Percentiles rank a stretch among this genome's conserved stretches.
These are phyloP conservation scores for Platanthera zijinensis DNA, from an alignment of 106 monocot genomes.

Conservation along the genomic window DNA sequence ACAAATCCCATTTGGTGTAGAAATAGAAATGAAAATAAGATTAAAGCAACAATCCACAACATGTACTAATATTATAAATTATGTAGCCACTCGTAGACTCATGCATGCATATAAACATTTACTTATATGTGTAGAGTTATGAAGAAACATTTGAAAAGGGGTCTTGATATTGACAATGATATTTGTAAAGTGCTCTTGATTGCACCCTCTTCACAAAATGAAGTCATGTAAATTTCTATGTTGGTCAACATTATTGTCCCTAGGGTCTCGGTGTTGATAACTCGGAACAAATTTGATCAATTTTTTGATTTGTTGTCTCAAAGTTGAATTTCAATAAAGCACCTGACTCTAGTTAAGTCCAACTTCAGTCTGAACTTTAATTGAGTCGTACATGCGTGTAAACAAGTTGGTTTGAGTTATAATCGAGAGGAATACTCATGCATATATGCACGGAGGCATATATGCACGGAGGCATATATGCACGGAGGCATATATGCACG, in stretches of 20 bases:
- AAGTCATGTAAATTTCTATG: neutral
- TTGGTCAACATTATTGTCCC: neutral
- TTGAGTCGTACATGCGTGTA: no score
- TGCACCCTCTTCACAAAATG: neutral
- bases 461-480: no score
- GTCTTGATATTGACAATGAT: no score
- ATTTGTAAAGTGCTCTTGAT: no score
- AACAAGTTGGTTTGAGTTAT: no score
- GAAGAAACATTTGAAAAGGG: neutral
- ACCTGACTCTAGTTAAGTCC: no score
- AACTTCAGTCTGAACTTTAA: no score
- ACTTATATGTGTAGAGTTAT: neutral
- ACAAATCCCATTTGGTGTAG: neutral
- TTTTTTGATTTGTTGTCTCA: neutral
- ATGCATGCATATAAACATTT: neutral
- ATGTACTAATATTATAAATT: neutral
- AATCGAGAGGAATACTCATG: no score
- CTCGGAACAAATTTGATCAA: neutral
- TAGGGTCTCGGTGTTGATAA: neutral
- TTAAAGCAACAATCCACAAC: neutral
- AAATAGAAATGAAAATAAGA: neutral
- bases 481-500: no score
- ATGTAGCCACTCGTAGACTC: neutral
- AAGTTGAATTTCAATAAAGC: neutral
- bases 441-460: no score